These are phyloP conservation scores for Carex cristatella DNA, from an alignment of 176 grass and related monocot species.

Conservation along the genomic window DNA sequence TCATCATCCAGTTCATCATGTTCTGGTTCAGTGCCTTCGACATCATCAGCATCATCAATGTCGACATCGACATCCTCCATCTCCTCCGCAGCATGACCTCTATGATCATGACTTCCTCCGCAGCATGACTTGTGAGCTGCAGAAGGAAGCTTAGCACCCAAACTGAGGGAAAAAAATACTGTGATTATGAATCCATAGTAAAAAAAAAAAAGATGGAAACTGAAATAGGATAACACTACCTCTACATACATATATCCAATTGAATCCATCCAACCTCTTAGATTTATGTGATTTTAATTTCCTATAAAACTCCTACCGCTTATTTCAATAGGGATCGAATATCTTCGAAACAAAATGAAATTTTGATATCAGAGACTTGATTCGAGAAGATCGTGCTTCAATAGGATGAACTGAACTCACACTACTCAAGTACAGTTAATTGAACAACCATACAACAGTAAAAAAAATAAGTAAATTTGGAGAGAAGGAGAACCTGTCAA, in stretches of 20 bases:
- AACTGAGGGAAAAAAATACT: constrained; percentile 15
- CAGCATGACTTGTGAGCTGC: constrained; percentile 20
- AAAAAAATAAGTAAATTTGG: not conserved
- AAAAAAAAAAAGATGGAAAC: too few species aligned
- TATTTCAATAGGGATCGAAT: not conserved
- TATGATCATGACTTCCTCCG: too few species aligned
- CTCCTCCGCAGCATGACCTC: constrained; percentile 10
- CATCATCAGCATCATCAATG: constrained; percentile 31
- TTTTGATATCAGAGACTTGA: not conserved
- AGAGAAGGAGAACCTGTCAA: constrained; percentile 29
- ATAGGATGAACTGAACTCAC: not conserved
- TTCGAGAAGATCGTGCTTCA: not conserved
- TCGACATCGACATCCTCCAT: constrained; percentile 59
- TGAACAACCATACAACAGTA: not conserved
- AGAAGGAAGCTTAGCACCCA: constrained; percentile 66
- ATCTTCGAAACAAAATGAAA: not conserved
- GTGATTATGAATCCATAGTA: not conserved
- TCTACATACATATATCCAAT: too few species aligned
- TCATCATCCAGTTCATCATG: constrained; percentile 89
- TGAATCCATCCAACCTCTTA: too few species aligned
- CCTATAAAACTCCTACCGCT: too few species aligned
- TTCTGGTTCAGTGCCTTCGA: constrained; percentile 49
- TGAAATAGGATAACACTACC: not conserved
- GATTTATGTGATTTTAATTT: too few species aligned
- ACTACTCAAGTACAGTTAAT: too few species aligned